Base-by-base conservation (phyloP, 768 basidiomycete genomes). In the Hericium alpestre region DNA sequence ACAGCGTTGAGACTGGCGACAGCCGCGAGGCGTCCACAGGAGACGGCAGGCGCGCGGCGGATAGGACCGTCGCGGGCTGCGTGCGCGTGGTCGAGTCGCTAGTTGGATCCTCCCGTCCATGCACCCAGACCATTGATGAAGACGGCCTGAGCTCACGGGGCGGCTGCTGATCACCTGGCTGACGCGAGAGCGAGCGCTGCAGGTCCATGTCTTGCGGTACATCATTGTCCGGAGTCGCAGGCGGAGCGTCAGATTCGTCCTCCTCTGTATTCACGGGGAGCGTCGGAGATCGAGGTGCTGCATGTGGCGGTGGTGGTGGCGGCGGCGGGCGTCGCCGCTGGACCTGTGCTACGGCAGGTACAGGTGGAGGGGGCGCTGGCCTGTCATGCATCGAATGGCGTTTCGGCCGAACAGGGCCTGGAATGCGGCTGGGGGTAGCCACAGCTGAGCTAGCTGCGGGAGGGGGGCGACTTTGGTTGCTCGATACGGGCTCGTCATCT, bases 321-420 rank as follows among this genome's bases (percentile, higher is more conserved):
- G 56, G 53, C 12, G 53, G 53, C 12, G 54, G 46, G 2, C 50
- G 52, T 49, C 55, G 37, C 18, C 52, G 59, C 8, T 20, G n/a
- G 18, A 32, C n/a, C 51, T 22, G 25, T 4, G 4, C 27, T 12
- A 46, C 8, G 22, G 41, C 22, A 1, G 53, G 11, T 12, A 18
- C 5, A 5, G 53, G 53, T 5, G 53, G 53, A 16, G 39, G 41
- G 10, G 53, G 53, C 20, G 48, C 54, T 13, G 59, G 59, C 12
- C 40, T 40, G 39, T 53, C 57, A 20, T 51, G 38, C 48, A 61
- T 53, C 32, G 59, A 62, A 18, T 58, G 52, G 51, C 61, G 61
- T 27, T 61, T 60, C 40, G 54, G 55, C 47, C 59, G 59, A 11
- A 48, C 39, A 49, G 48, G 41, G 32, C 32, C 32, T 6, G 32